A percentile compares a stretch with the other conserved stretches of the same genome.
Conservation (phyloP, 2,329 filamentous ascomycete genomes). For the Fusarium devonianum region DNA sequence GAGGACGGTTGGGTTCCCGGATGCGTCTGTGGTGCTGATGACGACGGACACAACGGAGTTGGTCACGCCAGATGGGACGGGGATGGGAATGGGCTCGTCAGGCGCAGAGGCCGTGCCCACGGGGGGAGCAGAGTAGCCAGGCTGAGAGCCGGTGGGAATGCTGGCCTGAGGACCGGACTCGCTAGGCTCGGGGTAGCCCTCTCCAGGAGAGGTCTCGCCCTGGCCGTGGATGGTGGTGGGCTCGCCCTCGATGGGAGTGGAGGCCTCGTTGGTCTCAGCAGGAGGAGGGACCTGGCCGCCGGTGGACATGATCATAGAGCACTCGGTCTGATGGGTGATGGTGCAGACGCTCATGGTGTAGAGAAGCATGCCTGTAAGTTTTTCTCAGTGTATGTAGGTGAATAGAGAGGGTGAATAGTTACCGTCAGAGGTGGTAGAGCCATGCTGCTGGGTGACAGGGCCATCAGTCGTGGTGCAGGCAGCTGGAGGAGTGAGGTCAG, state of each 20-base stretch:
- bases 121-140: conserved; percentile 23
- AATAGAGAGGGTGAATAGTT: conserved; percentile 8
- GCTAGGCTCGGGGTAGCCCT: conserved; percentile 13
- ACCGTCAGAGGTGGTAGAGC: conserved; percentile 46
- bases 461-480: conserved; percentile 41
- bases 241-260: conserved; percentile 20
- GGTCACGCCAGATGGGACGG: conserved; percentile 13
- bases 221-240: conserved; percentile 28
- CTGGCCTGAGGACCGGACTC: conserved; percentile 16
- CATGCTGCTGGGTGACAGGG: conserved; percentile 43
- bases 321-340: conserved; percentile 46
- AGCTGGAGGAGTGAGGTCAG: conserved; percentile 36
- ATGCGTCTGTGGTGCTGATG: conserved; percentile 29
- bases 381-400: neutral
- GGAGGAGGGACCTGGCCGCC: conserved; percentile 22
- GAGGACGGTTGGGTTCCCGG: conserved; percentile 28
- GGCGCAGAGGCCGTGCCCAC: conserved; percentile 14
- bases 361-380: conserved; percentile 42
- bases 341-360: conserved; percentile 49
- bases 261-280: conserved; percentile 9
- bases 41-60: conserved; percentile 19
- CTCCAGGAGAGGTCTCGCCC: conserved; percentile 17
- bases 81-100: conserved; percentile 15
- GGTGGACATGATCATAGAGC: conserved; percentile 43
- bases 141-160: conserved; percentile 13